Conservation (phyloP, 73 alveolate species). For the Paramecium tetraurelia region DNA sequence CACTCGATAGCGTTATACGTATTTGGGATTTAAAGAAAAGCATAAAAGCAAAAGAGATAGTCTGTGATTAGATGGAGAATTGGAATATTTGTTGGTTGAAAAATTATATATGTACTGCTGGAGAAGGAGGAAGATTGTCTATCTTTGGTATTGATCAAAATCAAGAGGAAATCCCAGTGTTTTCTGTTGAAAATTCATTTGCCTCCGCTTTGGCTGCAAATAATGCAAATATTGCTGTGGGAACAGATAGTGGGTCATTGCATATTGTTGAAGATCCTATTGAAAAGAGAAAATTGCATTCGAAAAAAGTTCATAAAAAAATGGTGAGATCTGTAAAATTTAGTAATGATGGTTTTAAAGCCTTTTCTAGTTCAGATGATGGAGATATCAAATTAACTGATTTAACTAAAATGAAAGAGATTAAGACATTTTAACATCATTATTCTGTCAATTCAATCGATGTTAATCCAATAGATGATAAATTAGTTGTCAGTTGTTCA, state of each 20-base stretch:
- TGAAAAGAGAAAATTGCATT: constrained; percentile 16
- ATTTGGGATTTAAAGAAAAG: constrained; percentile 60
- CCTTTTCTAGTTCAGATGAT: constrained; percentile 52
- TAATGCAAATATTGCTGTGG: constrained; percentile 42
- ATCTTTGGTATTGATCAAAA: not conserved
- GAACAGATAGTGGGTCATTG: constrained; percentile 53
- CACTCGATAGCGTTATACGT: constrained; percentile 54
- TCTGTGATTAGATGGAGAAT: constrained; percentile 56
- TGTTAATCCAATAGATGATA: constrained; percentile 55
- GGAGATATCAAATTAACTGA: constrained; percentile 52
- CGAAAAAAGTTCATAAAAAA: constrained; percentile 15
- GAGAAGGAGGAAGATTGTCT: constrained; percentile 60
- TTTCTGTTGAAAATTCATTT: constrained; percentile 47
- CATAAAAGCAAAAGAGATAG: constrained; percentile 9
- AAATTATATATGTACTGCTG: constrained; percentile 51
- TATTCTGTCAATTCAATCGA: constrained; percentile 52
- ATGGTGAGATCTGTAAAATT: constrained; percentile 49
- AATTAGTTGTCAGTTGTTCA: constrained; percentile 53
- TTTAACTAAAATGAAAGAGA: constrained; percentile 49
- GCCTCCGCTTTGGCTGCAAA: constrained; percentile 37
- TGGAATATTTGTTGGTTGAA: constrained; percentile 58
- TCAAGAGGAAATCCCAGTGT: not conserved
- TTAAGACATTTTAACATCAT: constrained; percentile 31
- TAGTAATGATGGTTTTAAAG: constrained; percentile 44
- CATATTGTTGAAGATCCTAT: constrained; percentile 40